Evolutionary conservation across 495 filamentous ascomycete genomes (phyloP), one percentile per base, ranked within the genome.

Genomic region (Trichocladium antarcticum): DNA sequence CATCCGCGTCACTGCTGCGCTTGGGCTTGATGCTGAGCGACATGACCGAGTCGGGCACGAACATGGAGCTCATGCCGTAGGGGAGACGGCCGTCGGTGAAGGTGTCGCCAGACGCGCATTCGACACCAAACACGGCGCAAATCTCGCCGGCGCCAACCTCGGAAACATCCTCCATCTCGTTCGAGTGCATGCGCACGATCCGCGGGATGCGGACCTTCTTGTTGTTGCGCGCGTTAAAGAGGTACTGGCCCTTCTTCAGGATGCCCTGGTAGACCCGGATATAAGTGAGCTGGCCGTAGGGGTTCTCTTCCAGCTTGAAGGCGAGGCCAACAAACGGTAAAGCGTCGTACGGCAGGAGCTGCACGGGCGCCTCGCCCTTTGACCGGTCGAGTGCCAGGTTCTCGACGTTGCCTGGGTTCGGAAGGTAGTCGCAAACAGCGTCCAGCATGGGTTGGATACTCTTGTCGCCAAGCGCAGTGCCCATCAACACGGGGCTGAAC

Each of bases 171-270:
- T 97, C 93, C 93, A 99, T 92, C 63, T 99, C 93, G 62, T 97
- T 95, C 28, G 89, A 95, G 74, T 99, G 93, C 93, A 99, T 99
- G 38, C 93, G 85, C 40, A 99, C 93, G 59, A 99, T 99, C 57
- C 89, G 84, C 17, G 93, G 93, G 49, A 97, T 81, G 68, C 94
- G 92, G 63, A 99, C 82, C 70, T 92, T 97, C 76, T 97, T 96
- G 63, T 87, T 81, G 43, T 77, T 88, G 51, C 90, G 83, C 9
- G 92, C 87, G 62, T 99, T 99, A 78, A 82, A 95, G 28, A 99
- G 80, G 62, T 87, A 84, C 58, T 82, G 74, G 36, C 88, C 85
- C 74, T 93, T 97, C 67, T 76, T 84, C 49, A 99, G 70, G 17
- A 79, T 78, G 53, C 93, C 93, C 68, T 99, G 93, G 73, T 99